These are phyloP conservation scores for Iris macrosiphon DNA, from an alignment of 106 monocot species.

Conservation along the genomic window DNA sequence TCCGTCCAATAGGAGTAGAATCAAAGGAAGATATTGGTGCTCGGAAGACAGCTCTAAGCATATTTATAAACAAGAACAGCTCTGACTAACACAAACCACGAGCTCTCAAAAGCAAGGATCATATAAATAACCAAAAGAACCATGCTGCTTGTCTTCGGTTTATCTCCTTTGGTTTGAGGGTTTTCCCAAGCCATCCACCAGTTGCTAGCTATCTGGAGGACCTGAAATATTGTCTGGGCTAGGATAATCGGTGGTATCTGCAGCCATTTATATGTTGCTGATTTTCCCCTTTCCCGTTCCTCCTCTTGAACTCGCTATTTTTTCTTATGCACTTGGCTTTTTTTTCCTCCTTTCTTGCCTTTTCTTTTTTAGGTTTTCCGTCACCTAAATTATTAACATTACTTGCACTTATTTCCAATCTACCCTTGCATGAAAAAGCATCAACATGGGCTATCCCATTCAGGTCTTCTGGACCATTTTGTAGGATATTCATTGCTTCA, in stretches of 20 bases:
- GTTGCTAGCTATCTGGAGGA: conserved; percentile 90
- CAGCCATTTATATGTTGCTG: conserved; percentile 81
- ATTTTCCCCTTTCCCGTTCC: conserved; percentile 79
- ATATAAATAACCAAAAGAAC: conserved; percentile 88
- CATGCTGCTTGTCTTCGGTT: conserved; percentile 62
- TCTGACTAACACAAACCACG: conserved; percentile 84
- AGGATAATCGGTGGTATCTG: conserved; percentile 88
- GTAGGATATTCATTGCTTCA: conserved; percentile 86
- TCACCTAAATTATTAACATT: conserved; percentile 36
- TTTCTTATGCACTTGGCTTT: conserved; percentile 57
- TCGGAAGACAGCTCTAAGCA: conserved; percentile 75
- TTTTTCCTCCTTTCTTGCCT: conserved; percentile 78
- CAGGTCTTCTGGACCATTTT: conserved; percentile 40
- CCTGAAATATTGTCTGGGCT: conserved; percentile 76
- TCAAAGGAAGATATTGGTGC: conserved; percentile 98
- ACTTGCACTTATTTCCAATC: conserved; percentile 33
- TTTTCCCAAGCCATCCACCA: conserved; percentile 99
- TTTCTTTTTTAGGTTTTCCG: conserved; percentile 31
- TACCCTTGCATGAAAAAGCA: conserved; percentile 17
- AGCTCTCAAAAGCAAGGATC: conserved; percentile 94
- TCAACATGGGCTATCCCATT: conserved; percentile 12
- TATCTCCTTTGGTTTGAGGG: conserved; percentile 84
- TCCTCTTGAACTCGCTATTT: conserved; percentile 91
- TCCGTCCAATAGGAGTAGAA: conserved; percentile 90
- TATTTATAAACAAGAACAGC: conserved; percentile 78